These are phyloP conservation scores for Orbilia brochopaga DNA, from an alignment of 2,329 filamentous ascomycete genomes.

Conservation along the genomic window DNA sequence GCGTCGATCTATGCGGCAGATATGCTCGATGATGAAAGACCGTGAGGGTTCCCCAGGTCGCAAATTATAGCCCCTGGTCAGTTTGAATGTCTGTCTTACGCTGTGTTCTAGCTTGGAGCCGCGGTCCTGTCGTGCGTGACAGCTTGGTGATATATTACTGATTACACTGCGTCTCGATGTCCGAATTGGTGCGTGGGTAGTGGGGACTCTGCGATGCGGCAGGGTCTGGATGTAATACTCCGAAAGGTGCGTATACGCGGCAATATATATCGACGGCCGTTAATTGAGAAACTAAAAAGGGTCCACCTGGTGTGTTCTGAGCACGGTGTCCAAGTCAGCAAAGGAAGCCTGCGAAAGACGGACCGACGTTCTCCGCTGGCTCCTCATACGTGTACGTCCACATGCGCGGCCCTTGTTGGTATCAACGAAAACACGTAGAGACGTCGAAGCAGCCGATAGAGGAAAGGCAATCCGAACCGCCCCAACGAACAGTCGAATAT, in stretches of 20 bases:
- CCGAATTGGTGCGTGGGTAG: constrained; percentile 12
- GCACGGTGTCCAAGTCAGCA: constrained; percentile 3
- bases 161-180: constrained; percentile 15
- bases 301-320: background rate
- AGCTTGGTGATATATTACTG: constrained; percentile 23
- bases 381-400: background rate
- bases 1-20: constrained; percentile 42
- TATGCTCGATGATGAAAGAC: constrained; percentile 44
- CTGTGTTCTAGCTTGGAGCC: background rate
- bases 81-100: constrained; percentile 6
- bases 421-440: constrained; percentile 13
- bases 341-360: constrained; percentile 1
- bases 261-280: constrained; percentile 5
- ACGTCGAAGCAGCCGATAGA: constrained; percentile 26
- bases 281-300: too few relatives aligned
- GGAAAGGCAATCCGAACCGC: constrained; percentile 37
- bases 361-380: background rate
- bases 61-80: constrained; percentile 3
- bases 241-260: background rate
- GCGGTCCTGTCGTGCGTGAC: background rate
- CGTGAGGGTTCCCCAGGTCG: constrained; percentile 17
- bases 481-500: constrained; percentile 22
- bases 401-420: background rate
- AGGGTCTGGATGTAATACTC: constrained; percentile 6
- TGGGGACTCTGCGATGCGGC: constrained; percentile 31